Evolutionary conservation across 805 yeast species (phyloP), one percentile per base, ranked within the genome.

Genomic region (Wickerhamiella azyma): DNA sequence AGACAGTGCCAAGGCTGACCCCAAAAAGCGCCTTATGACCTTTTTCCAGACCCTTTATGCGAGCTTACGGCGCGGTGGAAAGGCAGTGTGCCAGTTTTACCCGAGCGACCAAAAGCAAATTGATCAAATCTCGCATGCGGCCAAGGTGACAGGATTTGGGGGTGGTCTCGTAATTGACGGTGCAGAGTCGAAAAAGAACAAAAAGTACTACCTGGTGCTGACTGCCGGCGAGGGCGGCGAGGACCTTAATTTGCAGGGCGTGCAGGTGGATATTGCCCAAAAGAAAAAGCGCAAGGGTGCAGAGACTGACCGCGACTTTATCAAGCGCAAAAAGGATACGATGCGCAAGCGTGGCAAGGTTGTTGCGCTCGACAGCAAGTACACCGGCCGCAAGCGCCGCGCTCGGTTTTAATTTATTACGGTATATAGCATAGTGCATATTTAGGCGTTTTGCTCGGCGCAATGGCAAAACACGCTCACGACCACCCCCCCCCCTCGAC

Each of bases 81-180:
- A 92, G 64, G 94, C 89, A 53, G 96, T 85, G 24, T 96, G 95
- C 17, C 98, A 92, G 64, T 92, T 89, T 61, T 92, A 92, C 64
- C 98, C 98, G 9, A 77, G 78, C 61, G 83, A 86, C 63, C 96
- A 92, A 53, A 74, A 70, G 28, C 97, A 92, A 63, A 77, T 79
- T 9, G 81, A 84, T 49, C 72, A 76, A 41, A 85, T 92, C 26
- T 67, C 84, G 45, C 71, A 72, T 35, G 83, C 94, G 19, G 97
- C 98, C 9, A 89, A 86, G 63, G 79, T 82, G 5, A 81, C 96
- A 0, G 98, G 98, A 1, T 92, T 92, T 62, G 89, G 85, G 48
- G 96, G 98, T 59, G 98, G 98, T 52, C 70, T 89, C 53, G 86
- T 92, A 19, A 74, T 89, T 33, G 98, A 92, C 63, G 89, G 88